Evolutionary conservation across 2,329 filamentous ascomycete genomes (phyloP).

Genomic region (Hyphodiscus sp.): DNA sequence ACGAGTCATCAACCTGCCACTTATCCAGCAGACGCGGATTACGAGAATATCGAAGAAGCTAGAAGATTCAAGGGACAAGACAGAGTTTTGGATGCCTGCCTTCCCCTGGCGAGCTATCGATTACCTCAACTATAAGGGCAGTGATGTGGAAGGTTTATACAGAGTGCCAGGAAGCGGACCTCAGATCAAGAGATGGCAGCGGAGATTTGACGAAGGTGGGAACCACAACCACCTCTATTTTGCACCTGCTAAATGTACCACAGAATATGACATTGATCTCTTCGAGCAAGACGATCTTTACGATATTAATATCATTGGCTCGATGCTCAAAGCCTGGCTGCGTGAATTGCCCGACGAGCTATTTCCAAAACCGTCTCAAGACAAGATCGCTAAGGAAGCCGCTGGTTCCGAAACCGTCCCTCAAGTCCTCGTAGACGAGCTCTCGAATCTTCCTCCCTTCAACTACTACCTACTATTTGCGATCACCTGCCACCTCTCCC

Average conservation of each 20-base stretch:
- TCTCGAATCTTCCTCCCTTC: constrained; percentile 90
- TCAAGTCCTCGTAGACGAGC: constrained; percentile 79
- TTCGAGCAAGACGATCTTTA: constrained; percentile 84
- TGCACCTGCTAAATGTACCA: constrained; percentile 14
- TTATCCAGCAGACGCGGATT: constrained; percentile 82
- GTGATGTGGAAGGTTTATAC: constrained; percentile 89
- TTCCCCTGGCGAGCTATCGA: constrained; percentile 95
- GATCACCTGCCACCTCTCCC: constrained; percentile 90
- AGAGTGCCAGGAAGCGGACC: constrained; percentile 84
- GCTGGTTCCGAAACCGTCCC: constrained; percentile 73
- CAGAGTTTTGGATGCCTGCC: constrained; percentile 97
- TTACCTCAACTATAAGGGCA: constrained; percentile 90
- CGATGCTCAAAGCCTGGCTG: constrained; percentile 94
- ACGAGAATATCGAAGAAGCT: constrained; percentile 88
- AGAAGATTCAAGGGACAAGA: constrained; percentile 86
- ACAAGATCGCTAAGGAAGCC: constrained; percentile 73
- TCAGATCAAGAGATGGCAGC: constrained; percentile 90
- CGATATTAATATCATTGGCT: constrained; percentile 94
- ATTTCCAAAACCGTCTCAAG: constrained; percentile 78
- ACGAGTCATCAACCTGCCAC: constrained; percentile 76
- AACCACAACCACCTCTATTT: background rate
- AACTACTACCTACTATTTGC: constrained; percentile 98
- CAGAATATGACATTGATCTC: constrained; percentile 82
- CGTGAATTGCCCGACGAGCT: constrained; percentile 91
- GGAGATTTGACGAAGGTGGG: constrained; percentile 78